These are phyloP conservation scores for Adansonia grandidieri DNA, from an alignment of 441 rosid genomes.

Conservation along the genomic window DNA sequence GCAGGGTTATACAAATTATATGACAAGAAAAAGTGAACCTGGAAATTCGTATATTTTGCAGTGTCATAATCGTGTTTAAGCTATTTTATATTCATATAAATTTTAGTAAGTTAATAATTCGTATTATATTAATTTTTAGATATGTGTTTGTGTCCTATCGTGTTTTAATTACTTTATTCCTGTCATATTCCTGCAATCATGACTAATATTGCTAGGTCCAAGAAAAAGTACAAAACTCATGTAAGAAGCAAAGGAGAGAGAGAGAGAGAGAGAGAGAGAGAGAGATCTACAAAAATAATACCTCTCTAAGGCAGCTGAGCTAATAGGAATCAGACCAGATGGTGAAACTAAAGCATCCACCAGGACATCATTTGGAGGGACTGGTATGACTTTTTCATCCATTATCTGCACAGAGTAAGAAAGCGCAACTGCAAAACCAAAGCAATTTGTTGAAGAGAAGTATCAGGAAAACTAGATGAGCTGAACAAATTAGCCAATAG, in stretches of 20 bases:
- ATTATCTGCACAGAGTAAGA: slow-evolving; percentile 79
- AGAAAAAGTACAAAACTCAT: slow-evolving; percentile 7
- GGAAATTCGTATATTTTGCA: no score
- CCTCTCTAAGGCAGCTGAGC: slow-evolving; percentile 44
- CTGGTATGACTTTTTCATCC: slow-evolving; percentile 64
- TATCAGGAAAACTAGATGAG: background rate
- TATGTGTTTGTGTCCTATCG: no score
- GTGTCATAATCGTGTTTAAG: no score
- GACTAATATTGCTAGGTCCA: no score
- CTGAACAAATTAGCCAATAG: background rate
- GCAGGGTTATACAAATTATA: slow-evolving; percentile 12
- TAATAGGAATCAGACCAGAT: slow-evolving; percentile 65
- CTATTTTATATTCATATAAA: no score
- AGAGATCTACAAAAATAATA: slow-evolving; percentile 43
- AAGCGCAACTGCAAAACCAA: slow-evolving; percentile 65
- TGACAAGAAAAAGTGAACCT: background rate
- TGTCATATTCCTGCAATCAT: no score
- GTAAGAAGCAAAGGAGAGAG: background rate
- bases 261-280: background rate
- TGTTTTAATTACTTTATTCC: no score
- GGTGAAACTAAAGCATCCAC: slow-evolving; percentile 81
- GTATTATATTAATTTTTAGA: no score
- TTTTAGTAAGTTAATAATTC: no score
- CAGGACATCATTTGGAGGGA: slow-evolving; percentile 58
- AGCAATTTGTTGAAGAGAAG: slow-evolving; percentile 14